Base-by-base conservation (phyloP, 495 filamentous ascomycete species). In the Xylaria intraflava region DNA sequence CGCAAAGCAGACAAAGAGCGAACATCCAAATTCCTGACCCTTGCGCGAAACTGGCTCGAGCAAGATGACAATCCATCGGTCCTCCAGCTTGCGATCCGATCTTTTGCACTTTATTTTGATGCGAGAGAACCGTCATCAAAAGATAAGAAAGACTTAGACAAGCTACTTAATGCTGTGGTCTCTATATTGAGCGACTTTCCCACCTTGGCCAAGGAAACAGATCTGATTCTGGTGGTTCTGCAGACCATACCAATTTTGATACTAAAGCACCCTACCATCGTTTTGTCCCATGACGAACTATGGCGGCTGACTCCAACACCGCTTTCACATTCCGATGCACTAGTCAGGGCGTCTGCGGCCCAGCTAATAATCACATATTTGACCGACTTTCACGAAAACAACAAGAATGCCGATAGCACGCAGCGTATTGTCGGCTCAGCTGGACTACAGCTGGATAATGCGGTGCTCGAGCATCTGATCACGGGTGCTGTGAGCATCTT, bases 41-140 rank as follows among this genome's bases (percentile, higher is more conserved):
- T 88, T 27, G 68, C 95, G 44, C 81, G 80, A 47, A 77, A 79
- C n/a, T 97, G 90, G 91, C 63, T 90, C 26, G 79, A 79, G 47
- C 82, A 90, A 57, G 78, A 79, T 9, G 81, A 83, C 11, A 88
- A 94, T 53, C 58, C 79, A 46, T 73, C 84, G 4, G 77, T 96
- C 14, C 65, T 81, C 46, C 85, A 83, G 46, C 80, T 87, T 10
- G 87, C 86, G 1, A 66, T 96, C 31, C 90, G 91, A 60, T 78
- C 83, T 14, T 95, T 90, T 72, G 79, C 82, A 2, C 79, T 95
- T 6, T 95, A 87, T 68, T 86, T 94, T 56, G 89, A 95, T 45
- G 78, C 76, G 1, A 75, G 81, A 23, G 80, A 78, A 40, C 73
- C 68, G 4, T 67, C 63, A 41, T 16, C 73, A 4, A 79, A 78